phyloP scores from a whole-genome alignment of 192 early-diverging fungal genomes.

The Dissophora ornata region DNA sequence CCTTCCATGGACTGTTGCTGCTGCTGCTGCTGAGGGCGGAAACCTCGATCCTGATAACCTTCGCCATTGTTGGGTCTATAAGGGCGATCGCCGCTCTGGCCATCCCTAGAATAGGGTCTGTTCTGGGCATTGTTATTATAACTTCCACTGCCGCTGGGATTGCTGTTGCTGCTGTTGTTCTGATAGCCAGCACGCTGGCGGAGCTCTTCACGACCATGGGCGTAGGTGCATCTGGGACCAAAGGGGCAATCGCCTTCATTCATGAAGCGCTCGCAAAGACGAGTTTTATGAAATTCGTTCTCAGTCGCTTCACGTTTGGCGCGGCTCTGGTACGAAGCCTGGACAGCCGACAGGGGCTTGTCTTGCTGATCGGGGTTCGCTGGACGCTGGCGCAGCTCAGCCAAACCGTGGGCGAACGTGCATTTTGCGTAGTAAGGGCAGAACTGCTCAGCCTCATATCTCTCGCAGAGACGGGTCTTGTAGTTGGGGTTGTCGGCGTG shows the following conservation, averaged over 20 bases:
- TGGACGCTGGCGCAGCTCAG: conserved; percentile 71
- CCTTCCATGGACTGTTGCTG: conserved; percentile 41
- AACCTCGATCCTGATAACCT: conserved; percentile 38
- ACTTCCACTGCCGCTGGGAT: conserved; percentile 2
- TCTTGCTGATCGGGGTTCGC: conserved; percentile 36
- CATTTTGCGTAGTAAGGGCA: conserved; percentile 79
- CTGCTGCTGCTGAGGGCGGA: conserved; percentile 25
- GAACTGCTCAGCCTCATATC: conserved; percentile 79
- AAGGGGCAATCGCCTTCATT: conserved; percentile 84
- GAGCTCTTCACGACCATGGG: conserved; percentile 59
- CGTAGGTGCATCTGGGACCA: conserved; percentile 89
- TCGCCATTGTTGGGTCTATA: conserved; percentile 26
- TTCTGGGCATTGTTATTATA: conserved; percentile 25
- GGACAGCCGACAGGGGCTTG: conserved; percentile 52
- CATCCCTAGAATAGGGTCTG: conserved; percentile 21
- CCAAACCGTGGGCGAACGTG: conserved; percentile 81
- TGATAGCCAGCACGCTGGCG: conserved; percentile 47
- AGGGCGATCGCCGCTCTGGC: conserved; percentile 32
- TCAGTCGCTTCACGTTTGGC: conserved; percentile 51
- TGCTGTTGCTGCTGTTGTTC: conserved; percentile 22
- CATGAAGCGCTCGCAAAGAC: conserved; percentile 84
- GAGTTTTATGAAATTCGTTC: conserved; percentile 85
- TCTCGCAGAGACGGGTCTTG: conserved; percentile 89
- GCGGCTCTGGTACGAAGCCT: conserved; percentile 48
- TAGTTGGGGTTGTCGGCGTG: conserved; percentile 81